Conservation (phyloP, 1,139 yeast species). For the Candida frijolesensis region DNA sequence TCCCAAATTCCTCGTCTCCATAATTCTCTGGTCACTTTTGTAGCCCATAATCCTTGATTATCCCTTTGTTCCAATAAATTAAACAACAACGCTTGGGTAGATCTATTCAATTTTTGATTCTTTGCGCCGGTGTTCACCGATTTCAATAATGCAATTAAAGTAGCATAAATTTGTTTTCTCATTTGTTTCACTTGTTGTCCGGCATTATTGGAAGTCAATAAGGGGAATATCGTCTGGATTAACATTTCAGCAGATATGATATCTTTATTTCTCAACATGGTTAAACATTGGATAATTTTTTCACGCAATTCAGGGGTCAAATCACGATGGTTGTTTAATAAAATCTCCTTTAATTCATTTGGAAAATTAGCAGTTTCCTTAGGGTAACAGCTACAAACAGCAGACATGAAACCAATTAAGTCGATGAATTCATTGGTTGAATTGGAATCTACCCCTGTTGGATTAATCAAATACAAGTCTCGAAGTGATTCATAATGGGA, state of each 20-base stretch:
- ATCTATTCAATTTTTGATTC: slow-evolving; percentile 83
- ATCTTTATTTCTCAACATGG: slow-evolving; percentile 86
- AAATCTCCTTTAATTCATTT: slow-evolving; percentile 67
- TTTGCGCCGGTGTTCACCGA: slow-evolving; percentile 81
- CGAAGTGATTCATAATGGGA: slow-evolving; percentile 89
- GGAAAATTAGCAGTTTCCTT: slow-evolving; percentile 87
- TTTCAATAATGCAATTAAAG: slow-evolving; percentile 76
- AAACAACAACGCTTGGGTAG: slow-evolving; percentile 89
- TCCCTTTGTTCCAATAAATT: slow-evolving; percentile 79
- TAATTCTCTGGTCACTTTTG: slow-evolving; percentile 88
- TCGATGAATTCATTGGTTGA: slow-evolving; percentile 76
- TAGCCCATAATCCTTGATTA: slow-evolving; percentile 91
- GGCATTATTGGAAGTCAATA: slow-evolving; percentile 56
- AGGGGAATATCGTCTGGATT: slow-evolving; percentile 86
- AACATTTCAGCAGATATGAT: slow-evolving; percentile 79
- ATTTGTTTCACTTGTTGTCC: slow-evolving; percentile 83
- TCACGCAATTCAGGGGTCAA: slow-evolving; percentile 86
- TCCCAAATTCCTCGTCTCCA: slow-evolving; percentile 99
- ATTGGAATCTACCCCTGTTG: slow-evolving; percentile 62
- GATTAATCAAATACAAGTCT: slow-evolving; percentile 78
- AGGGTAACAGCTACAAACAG: slow-evolving; percentile 88
- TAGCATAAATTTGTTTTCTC: slow-evolving; percentile 79
- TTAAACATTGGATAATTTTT: slow-evolving; percentile 84
- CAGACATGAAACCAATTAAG: slow-evolving; percentile 85
- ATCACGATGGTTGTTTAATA: slow-evolving; percentile 75